Conservation (phyloP, 2,329 filamentous ascomycete genomes). For the Pseudohalonectria lignicola region DNA sequence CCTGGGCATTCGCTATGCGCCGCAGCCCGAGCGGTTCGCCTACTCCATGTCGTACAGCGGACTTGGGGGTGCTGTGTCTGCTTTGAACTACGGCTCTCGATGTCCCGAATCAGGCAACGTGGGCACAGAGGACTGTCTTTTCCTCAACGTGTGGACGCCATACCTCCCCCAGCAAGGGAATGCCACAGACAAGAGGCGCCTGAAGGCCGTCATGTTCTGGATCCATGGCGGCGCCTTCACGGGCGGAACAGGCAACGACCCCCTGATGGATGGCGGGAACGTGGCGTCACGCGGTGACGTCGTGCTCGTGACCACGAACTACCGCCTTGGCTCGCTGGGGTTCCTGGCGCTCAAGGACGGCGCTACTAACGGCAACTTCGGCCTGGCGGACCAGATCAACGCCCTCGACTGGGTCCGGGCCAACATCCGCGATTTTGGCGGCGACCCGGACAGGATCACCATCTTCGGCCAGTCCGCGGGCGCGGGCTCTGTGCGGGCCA, state of each 20-base stretch:
- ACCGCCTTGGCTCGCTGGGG: constrained; percentile 45
- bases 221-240: constrained; percentile 44
- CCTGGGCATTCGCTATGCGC: constrained; percentile 34
- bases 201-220: constrained; percentile 26
- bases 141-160: constrained; percentile 32
- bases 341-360: constrained; percentile 42
- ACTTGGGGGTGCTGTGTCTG: constrained; percentile 18
- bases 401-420: constrained; percentile 38
- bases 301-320: constrained; percentile 49
- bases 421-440: constrained; percentile 43
- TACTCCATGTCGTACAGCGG: constrained; percentile 28
- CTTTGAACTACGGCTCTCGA: constrained; percentile 21
- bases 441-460: constrained; percentile 43
- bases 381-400: constrained; percentile 34
- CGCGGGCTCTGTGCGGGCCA: constrained; percentile 35
- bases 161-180: constrained; percentile 18
- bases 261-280: constrained; percentile 38
- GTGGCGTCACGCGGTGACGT: constrained; percentile 47
- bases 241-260: constrained; percentile 27
- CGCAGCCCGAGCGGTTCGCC: constrained; percentile 29
- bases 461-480: constrained; percentile 46
- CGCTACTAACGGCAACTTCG: constrained; percentile 34
- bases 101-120: constrained; percentile 25
- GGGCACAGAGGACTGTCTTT: constrained; percentile 33
- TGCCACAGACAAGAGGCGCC: constrained; percentile 6